These are phyloP conservation scores for Colletotrichum sp. DNA, from an alignment of 2,329 filamentous ascomycete genomes.

Conservation along the genomic window DNA sequence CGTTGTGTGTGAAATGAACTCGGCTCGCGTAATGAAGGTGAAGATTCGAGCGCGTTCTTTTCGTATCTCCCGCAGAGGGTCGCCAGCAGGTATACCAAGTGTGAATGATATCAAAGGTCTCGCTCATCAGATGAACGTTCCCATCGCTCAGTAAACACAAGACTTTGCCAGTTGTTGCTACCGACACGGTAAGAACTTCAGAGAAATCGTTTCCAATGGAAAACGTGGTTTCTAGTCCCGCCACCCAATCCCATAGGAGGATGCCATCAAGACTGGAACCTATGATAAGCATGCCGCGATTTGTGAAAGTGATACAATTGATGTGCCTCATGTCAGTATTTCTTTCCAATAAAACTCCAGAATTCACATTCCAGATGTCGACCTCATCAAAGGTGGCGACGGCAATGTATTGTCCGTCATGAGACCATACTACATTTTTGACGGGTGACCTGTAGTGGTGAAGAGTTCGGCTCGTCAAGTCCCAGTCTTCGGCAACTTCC, in stretches of 20 bases:
- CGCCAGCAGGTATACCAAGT: not conserved
- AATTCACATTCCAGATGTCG: not conserved
- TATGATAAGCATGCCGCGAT: not conserved
- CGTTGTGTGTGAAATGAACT: not conserved
- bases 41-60: too few species aligned
- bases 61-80: too few species aligned
- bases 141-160: accelerated
- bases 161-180: not conserved
- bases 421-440: accelerated
- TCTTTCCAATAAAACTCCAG: not conserved
- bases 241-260: not conserved
- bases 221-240: not conserved
- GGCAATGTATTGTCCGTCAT: not conserved
- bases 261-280: accelerated
- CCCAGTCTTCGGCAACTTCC: not conserved
- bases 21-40: too few species aligned
- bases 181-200: not conserved
- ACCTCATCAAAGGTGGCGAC: not conserved
- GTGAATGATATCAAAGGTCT: not conserved
- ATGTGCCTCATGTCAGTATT: not conserved
- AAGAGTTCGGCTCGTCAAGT: not conserved
- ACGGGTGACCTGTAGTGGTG: accelerated
- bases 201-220: accelerated
- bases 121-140: not conserved
- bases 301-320: not conserved